Evolutionary conservation across 1,284 basidiomycete species (phyloP).

Genomic region (Pseudozyma hubeiensis): DNA sequence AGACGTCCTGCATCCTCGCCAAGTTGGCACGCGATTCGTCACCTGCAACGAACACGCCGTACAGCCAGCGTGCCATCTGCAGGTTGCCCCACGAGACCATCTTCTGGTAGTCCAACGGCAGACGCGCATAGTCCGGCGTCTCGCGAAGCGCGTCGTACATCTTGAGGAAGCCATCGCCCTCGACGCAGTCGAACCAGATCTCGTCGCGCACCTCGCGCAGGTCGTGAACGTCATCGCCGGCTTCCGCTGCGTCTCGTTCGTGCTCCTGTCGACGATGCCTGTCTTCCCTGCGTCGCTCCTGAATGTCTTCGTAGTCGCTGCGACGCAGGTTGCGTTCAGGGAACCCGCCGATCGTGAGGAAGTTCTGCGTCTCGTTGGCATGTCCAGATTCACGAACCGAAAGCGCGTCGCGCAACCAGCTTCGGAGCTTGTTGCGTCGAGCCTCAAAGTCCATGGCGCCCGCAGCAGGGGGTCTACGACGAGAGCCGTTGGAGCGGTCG

Average conservation of each 20-base stretch:
- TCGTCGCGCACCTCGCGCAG: constrained; percentile 59
- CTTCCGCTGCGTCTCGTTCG: constrained; percentile 55
- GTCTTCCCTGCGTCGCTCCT: constrained; percentile 56
- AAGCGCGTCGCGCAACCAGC: constrained; percentile 65
- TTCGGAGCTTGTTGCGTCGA: constrained; percentile 61
- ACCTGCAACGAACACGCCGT: constrained; percentile 62
- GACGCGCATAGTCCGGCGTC: constrained; percentile 47
- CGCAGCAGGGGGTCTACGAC: constrained; percentile 35
- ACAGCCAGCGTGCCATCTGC: constrained; percentile 61
- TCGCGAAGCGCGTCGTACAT: constrained; percentile 57
- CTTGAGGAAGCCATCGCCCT: constrained; percentile 64
- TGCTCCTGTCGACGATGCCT: constrained; percentile 56
- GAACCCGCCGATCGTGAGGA: constrained; percentile 61
- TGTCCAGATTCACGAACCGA: constrained; percentile 61
- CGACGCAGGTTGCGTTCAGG: constrained; percentile 52
- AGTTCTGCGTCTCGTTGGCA: constrained; percentile 57
- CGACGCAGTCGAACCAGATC: constrained; percentile 64
- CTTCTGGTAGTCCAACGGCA: constrained; percentile 63
- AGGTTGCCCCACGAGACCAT: constrained; percentile 64
- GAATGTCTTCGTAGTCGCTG: constrained; percentile 54
- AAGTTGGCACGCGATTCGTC: constrained; percentile 63
- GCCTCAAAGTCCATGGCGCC: constrained; percentile 53
- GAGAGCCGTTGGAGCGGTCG: constrained; percentile 14
- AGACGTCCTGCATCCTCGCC: constrained; percentile 53
- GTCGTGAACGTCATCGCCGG: constrained; percentile 62